These are phyloP conservation scores for Eucalyptus albens DNA, from an alignment of 345 rosid species.

Conservation along the genomic window DNA sequence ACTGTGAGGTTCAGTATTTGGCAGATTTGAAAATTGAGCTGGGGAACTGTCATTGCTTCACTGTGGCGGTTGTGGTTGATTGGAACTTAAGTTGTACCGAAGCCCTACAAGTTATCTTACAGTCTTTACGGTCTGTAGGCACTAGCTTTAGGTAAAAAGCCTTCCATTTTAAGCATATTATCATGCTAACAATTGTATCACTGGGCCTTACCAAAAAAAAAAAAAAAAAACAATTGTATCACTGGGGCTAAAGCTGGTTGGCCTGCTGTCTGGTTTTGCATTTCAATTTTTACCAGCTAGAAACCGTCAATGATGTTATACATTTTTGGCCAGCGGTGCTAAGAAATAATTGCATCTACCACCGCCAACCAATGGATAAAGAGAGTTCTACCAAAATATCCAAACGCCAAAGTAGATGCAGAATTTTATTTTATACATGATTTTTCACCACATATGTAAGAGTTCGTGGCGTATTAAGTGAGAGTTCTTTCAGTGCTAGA, in stretches of 20 bases:
- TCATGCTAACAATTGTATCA: neutral
- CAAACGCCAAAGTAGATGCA: neutral
- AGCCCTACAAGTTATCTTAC: neutral
- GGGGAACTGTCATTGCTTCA: neutral
- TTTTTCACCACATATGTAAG: neutral
- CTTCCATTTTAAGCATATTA: neutral
- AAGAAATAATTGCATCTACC: neutral
- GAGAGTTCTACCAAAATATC: neutral
- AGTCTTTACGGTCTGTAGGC: neutral
- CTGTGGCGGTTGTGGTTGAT: neutral
- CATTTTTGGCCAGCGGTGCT: neutral
- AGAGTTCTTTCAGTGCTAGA: neutral
- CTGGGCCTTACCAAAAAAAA: too few species aligned
- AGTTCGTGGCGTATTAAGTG: neutral
- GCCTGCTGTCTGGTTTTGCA: neutral
- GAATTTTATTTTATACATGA: neutral
- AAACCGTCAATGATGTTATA: neutral
- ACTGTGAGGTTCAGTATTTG: neutral
- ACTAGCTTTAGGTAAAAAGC: neutral
- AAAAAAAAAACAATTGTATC: neutral
- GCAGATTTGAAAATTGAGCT: neutral
- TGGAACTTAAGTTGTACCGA: neutral
- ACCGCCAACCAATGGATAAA: neutral
- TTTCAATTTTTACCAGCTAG: neutral
- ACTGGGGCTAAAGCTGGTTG: neutral